phyloP scores from a whole-genome alignment of 345 rosid species.

The Eucalyptus dawsonii region DNA sequence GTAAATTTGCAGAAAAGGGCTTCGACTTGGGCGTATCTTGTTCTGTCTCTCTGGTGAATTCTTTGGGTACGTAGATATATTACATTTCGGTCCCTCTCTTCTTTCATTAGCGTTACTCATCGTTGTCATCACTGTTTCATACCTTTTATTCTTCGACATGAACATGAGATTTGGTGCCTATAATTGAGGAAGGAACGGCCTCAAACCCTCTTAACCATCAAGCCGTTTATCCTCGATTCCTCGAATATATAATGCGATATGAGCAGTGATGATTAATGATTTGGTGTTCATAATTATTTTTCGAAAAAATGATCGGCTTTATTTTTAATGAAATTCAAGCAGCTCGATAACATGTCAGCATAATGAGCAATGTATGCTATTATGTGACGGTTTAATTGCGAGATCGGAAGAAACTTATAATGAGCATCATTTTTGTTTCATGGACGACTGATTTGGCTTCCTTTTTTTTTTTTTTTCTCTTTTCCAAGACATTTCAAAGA shows the following conservation, averaged over 20 bases:
- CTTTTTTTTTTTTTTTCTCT: no score
- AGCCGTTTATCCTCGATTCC: background rate
- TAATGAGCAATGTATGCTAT: background rate
- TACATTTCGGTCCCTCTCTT: background rate
- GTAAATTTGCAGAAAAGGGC: background rate
- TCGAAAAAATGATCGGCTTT: no score
- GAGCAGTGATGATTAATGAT: background rate
- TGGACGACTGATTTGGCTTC: background rate
- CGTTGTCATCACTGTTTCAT: background rate
- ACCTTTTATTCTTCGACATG: background rate
- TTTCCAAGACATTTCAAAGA: background rate
- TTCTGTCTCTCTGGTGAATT: no score
- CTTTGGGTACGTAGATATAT: no score
- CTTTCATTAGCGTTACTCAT: background rate
- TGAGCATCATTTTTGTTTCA: background rate
- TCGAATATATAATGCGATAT: background rate
- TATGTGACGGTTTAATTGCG: rapidly evolving
- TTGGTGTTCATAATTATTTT: background rate
- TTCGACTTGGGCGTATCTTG: background rate
- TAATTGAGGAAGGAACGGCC: background rate
- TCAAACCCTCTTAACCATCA: background rate
- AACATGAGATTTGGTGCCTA: background rate
- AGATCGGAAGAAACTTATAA: no score
- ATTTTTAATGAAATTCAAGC: background rate
- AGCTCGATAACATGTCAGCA: background rate